Evolutionary conservation across 441 rosid species (phyloP).

Genomic region (Erodium trifolium): DNA sequence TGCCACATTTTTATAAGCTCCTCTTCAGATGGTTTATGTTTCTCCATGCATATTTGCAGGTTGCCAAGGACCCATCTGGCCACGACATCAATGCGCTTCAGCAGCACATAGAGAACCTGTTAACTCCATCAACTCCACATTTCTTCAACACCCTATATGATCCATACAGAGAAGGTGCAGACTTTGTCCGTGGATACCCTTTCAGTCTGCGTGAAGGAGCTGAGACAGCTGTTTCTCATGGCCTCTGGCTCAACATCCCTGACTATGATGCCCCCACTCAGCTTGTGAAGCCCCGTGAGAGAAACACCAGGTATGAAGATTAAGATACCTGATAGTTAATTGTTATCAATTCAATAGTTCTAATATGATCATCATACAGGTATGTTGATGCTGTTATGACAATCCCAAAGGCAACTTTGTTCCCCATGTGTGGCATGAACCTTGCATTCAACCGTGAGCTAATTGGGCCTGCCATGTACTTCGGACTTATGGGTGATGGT

Average conservation of each 20-base stretch:
- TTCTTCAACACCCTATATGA: constrained; percentile 96
- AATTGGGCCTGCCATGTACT: constrained; percentile 97
- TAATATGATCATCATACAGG: constrained; percentile 26
- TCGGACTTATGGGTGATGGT: constrained; percentile 97
- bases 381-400: constrained; percentile 86
- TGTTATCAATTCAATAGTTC: background rate
- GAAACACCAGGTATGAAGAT: constrained; percentile 55
- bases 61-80: constrained; percentile 78
- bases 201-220: constrained; percentile 89
- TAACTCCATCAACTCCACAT: constrained; percentile 70
- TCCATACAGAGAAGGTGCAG: constrained; percentile 81
- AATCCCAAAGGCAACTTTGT: constrained; percentile 83
- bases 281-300: constrained; percentile 86
- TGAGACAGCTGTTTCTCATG: constrained; percentile 93
- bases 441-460: constrained; percentile 74
- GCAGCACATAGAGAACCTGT: constrained; percentile 85
- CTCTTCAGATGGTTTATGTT: background rate
- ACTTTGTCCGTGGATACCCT: constrained; percentile 94
- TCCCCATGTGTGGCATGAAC: constrained; percentile 98
- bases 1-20: background rate
- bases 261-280: constrained; percentile 95
- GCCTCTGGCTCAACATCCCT: constrained; percentile 97
- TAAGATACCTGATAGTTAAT: background rate
- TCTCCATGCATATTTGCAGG: constrained; percentile 23
- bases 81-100: constrained; percentile 71